A percentile compares a stretch with the other conserved stretches of the same genome.
Conservation (phyloP, 176 grass and related monocot species). For the Avena atlantica region DNA sequence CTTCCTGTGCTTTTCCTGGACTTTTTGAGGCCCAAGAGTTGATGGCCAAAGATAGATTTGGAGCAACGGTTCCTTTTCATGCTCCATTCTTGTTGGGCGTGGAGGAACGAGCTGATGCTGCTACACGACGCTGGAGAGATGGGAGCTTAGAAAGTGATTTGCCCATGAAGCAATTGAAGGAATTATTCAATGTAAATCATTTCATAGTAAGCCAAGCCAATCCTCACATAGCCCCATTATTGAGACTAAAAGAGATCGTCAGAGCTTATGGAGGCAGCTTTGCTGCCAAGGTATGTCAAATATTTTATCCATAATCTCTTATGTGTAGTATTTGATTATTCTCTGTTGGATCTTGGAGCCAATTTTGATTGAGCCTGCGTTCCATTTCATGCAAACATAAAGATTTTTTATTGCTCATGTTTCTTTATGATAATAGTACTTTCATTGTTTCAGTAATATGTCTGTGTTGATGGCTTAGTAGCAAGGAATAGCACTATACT, state of each 20-base stretch:
- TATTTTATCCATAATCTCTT: neutral
- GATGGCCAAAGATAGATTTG: slow-evolving; percentile 95
- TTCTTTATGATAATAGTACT: slow-evolving; percentile 28
- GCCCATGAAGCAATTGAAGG: slow-evolving; percentile 84
- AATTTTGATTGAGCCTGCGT: neutral
- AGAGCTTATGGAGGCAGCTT: slow-evolving; percentile 84
- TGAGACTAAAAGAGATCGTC: slow-evolving; percentile 83
- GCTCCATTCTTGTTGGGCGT: slow-evolving; percentile 62
- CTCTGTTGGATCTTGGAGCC: neutral
- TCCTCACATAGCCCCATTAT: slow-evolving; percentile 82
- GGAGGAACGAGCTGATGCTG: slow-evolving; percentile 53
- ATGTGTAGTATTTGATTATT: slow-evolving; percentile 26
- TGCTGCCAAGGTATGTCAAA: slow-evolving; percentile 80
- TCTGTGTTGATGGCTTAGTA: slow-evolving; percentile 16
- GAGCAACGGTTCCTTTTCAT: slow-evolving; percentile 89
- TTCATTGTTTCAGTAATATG: neutral
- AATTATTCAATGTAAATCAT: slow-evolving; percentile 93
- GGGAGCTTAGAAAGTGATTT: slow-evolving; percentile 96
- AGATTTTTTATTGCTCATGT: too few relatives aligned
- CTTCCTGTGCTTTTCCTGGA: slow-evolving; percentile 93
- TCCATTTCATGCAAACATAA: neutral
- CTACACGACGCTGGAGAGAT: slow-evolving; percentile 80
- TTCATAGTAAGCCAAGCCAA: slow-evolving; percentile 98
- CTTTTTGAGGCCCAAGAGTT: slow-evolving; percentile 95
- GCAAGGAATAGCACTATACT: slow-evolving; percentile 14